Evolutionary conservation across 75 land plant genomes (phyloP).

Genomic region (Isoetes taiwanensis): DNA sequence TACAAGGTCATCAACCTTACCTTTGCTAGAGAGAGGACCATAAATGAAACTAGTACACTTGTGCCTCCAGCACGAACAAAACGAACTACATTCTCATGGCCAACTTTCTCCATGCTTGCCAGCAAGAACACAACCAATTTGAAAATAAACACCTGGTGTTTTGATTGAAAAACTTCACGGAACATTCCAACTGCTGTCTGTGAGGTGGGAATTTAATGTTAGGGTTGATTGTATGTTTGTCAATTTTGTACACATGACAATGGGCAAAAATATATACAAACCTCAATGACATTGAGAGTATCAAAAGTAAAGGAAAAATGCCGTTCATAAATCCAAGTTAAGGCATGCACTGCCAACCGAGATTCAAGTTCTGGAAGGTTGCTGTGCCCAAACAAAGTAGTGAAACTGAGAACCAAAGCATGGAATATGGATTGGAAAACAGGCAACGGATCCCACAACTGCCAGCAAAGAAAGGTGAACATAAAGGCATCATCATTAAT

Average conservation of each 20-base stretch:
- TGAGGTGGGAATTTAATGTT: background rate
- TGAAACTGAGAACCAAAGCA: slow-evolving; percentile 34
- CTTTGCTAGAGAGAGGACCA: slow-evolving; percentile 29
- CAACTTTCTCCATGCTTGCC: slow-evolving; percentile 25
- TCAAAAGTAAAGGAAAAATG: slow-evolving; percentile 21
- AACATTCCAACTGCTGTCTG: slow-evolving; percentile 39
- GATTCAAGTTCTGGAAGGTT: slow-evolving; percentile 36
- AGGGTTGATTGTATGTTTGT: background rate
- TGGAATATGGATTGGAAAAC: slow-evolving; percentile 40
- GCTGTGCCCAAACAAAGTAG: slow-evolving; percentile 38
- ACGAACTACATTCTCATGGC: slow-evolving; percentile 28
- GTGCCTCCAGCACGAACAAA: slow-evolving; percentile 33
- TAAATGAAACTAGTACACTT: slow-evolving; percentile 26
- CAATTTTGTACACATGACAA: background rate
- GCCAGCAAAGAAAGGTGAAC: background rate
- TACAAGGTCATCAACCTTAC: slow-evolving; percentile 11
- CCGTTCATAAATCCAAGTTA: slow-evolving; percentile 35
- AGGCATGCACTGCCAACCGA: slow-evolving; percentile 27
- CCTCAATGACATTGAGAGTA: slow-evolving; percentile 36
- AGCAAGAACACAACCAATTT: slow-evolving; percentile 32
- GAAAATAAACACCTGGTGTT: slow-evolving; percentile 37
- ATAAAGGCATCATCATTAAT: background rate
- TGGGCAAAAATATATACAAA: slow-evolving; percentile 1
- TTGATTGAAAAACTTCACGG: slow-evolving; percentile 33
- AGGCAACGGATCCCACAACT: slow-evolving; percentile 28